Base-by-base conservation (phyloP, 2,329 filamentous ascomycete species). In the Pseudogymnoascus sp. region DNA sequence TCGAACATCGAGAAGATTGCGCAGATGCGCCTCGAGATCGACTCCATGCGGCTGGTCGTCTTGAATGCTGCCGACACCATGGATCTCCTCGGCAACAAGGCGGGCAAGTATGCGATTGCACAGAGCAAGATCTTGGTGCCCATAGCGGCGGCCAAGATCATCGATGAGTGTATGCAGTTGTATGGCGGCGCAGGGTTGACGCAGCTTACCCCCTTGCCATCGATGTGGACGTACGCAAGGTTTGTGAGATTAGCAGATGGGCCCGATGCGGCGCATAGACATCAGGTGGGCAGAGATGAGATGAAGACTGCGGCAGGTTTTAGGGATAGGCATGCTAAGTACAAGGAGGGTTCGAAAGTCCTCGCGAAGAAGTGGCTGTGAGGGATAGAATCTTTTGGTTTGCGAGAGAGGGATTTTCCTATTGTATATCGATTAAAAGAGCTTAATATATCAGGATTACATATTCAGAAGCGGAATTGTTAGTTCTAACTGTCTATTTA, bases 111-210 rank as follows among this genome's bases (percentile, higher is more conserved):
- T 47, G 74, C 73, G n/a, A 77, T 77, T 65, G 75, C 76, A 8
- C 74, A 77, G 66, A 73, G 71, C 67, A 77, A 77, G 68, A 76
- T 77, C 63, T 70, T 77, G 67, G 72, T 77, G 1, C 76, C 76
- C n/a, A 73, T 72, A 56, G 71, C 74, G 53, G 69, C 75, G 16
- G 70, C 73, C 47, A 74, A 73, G 63, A 72, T 76, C 42, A 77
- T 77, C 60, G 75, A 77, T 66, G 74, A 76, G 66, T 75, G 74
- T 33, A 77, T 77, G 74, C 76, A 77, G 66, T 72, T 77, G 53
- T 77, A 76, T 67, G 75, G 76, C 50, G 76, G 75, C 0, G 73
- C 76, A 65, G 76, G 76, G 6, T 62, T 77, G 12, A 77, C 74
- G 14, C 76, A 77, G 64, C 74, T 77, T 67, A 77, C 76, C 2